phyloP scores from a whole-genome alignment of 1,284 basidiomycete genomes.

The Cutaneotrichosporon spelunceum region DNA sequence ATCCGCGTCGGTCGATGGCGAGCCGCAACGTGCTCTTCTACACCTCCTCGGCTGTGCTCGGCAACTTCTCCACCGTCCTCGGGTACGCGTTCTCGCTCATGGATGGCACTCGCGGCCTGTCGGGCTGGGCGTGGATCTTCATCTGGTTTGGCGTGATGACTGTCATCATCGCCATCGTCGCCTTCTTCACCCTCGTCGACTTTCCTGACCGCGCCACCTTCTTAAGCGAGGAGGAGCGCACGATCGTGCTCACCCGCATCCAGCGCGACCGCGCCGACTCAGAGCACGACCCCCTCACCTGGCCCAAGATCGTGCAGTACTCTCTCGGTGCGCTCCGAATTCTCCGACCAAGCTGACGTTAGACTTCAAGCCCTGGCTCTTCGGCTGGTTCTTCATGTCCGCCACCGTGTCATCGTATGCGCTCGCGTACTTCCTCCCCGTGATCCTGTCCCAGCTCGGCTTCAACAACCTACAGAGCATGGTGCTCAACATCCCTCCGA shows the following conservation, averaged over 20 bases:
- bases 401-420: conserved; percentile 25
- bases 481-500: conserved; percentile 51
- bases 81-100: conserved; percentile 12
- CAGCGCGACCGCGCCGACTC: conserved; percentile 53
- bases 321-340: not conserved
- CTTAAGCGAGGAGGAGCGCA: conserved; percentile 49
- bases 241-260: conserved; percentile 50
- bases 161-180: conserved; percentile 13
- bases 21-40: conserved; percentile 20
- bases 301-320: conserved; percentile 44
- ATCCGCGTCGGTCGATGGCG: conserved; percentile 53
- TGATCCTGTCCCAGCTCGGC: conserved; percentile 50
- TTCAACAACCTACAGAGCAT: conserved; percentile 42
- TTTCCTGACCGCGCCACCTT: conserved; percentile 55
- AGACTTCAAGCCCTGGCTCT: conserved; percentile 53
- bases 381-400: conserved; percentile 50
- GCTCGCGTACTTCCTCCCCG: conserved; percentile 51
- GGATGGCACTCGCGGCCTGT: conserved; percentile 7
- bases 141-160: conserved; percentile 10
- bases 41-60: conserved; percentile 15
- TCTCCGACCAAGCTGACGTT: not conserved
- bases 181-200: conserved; percentile 43
- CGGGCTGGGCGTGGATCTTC: conserved; percentile 16
- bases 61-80: conserved; percentile 15
- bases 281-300: conserved; percentile 48